Base-by-base conservation (phyloP, 352 stramenopile species). In the Phytopythium kandeliae region DNA sequence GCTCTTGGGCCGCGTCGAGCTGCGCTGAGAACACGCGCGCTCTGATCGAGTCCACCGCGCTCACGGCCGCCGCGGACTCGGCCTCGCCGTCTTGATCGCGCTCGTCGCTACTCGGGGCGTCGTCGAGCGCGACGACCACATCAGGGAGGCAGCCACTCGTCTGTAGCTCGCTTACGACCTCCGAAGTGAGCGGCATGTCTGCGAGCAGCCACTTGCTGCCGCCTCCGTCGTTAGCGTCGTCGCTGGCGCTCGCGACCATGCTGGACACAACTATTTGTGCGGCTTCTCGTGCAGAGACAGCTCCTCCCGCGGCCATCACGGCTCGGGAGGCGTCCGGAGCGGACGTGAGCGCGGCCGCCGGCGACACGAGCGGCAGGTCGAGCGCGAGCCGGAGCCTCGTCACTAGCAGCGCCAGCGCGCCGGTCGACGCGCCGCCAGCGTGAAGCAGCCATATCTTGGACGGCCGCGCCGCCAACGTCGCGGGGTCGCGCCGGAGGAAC, bases 101-200 rank as follows among this genome's bases (percentile, higher is more conserved):
- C 33, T 63, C 47, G 55, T 48, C 44, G 49, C 41, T 16, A 48
- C 26, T 17, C 51, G 43, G 41, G 51, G 48, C 6, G 40, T 52
- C 57, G 25, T 78, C 59, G 13, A 87, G 37, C 2, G 76, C 12
- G n/a, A 87, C 52, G 46, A 86, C 65, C 8, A 57, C 41, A 13
- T 90, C 70, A 17, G 77, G 77, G 3, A 83, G 70, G 30, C 68
- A 80, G n/a, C 47, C 44, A 31, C 60, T 62, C 28, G 81, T 61
- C 13, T 72, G 58, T 2, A 90, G 48, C 12, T 58, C 59, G 9
- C 58, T 57, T 17, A 79, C 38, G 0, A 63, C 59, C 3, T 82
- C 70, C 19, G 30, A 43, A 15, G 59, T 71, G 11, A 78, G 55
- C 28, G 69, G 59, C 40, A 90, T 44, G 49, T 86, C 78, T 15